These are phyloP conservation scores for Erythrobasidium yunnanense DNA, from an alignment of 768 basidiomycete genomes.

Conservation along the genomic window DNA sequence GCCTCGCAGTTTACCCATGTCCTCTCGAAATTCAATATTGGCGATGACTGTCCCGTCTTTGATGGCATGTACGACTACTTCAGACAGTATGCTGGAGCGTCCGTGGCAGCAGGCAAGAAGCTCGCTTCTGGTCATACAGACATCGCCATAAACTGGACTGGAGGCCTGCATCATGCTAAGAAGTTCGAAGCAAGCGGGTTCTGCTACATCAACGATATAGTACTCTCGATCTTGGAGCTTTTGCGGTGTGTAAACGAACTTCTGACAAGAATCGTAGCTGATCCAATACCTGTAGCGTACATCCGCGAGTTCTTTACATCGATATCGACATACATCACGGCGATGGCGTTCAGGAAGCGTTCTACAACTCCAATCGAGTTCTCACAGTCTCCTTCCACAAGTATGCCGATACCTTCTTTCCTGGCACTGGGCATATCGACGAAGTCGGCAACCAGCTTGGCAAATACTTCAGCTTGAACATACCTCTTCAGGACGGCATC, in stretches of 20 bases:
- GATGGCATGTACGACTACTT: constrained; percentile 90
- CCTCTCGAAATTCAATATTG: constrained; percentile 81
- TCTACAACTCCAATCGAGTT: constrained; percentile 95
- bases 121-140: constrained; percentile 74
- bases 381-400: constrained; percentile 99
- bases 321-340: constrained; percentile 99
- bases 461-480: constrained; percentile 89
- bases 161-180: constrained; percentile 95
- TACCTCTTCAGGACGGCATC: constrained; percentile 88
- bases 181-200: constrained; percentile 96
- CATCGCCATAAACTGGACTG: constrained; percentile 98
- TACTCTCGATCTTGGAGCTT: constrained; percentile 83
- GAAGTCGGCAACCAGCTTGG: constrained; percentile 73
- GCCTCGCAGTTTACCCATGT: constrained; percentile 59
- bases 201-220: constrained; percentile 96
- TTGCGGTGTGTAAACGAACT: constrained; percentile 51
- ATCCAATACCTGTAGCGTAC: constrained; percentile 51
- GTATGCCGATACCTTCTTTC: constrained; percentile 69
- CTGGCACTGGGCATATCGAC: constrained; percentile 88
- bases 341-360: constrained; percentile 90
- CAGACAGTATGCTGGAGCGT: constrained; percentile 83
- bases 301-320: constrained; percentile 89
- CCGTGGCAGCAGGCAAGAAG: constrained; percentile 79
- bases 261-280: neutral
- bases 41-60: constrained; percentile 95